phyloP scores from a whole-genome alignment of 441 rosid genomes.

The Arabidopsis lyrata region DNA sequence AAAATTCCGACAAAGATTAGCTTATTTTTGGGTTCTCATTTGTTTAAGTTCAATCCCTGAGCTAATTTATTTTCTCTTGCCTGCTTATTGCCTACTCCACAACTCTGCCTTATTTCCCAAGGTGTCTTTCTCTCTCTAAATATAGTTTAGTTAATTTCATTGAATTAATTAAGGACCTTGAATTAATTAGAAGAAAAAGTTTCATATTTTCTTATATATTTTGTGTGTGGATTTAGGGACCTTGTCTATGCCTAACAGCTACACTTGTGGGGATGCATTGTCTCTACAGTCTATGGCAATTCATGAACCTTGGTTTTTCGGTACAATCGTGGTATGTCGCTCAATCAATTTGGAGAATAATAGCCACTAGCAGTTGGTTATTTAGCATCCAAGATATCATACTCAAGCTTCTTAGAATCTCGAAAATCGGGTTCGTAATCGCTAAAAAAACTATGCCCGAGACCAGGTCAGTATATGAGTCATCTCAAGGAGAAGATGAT shows the following conservation, averaged over 20 bases:
- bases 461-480: neutral
- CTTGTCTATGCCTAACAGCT: conserved; percentile 3
- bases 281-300: conserved; percentile 31
- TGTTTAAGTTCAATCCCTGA: conserved; percentile 21
- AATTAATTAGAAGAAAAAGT: neutral
- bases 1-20: conserved; percentile 9
- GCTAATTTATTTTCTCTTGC: conserved; percentile 27
- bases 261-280: conserved; percentile 33
- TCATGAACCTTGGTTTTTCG: conserved; percentile 16
- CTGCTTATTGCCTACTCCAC: conserved; percentile 35
- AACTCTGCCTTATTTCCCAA: conserved; percentile 31
- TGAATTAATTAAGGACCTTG: neutral
- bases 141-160: neutral
- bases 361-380: conserved; percentile 47
- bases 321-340: conserved; percentile 19
- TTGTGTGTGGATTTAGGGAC: neutral
- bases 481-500: neutral
- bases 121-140: conserved; percentile 3
- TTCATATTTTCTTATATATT: neutral
- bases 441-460: conserved; percentile 51
- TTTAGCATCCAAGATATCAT: conserved; percentile 49
- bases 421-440: conserved; percentile 54
- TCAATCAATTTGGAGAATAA: conserved; percentile 21
- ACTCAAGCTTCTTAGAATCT: conserved; percentile 55
- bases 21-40: neutral